Base-by-base conservation (phyloP, 768 basidiomycete genomes). In the Trametes coccinea region DNA sequence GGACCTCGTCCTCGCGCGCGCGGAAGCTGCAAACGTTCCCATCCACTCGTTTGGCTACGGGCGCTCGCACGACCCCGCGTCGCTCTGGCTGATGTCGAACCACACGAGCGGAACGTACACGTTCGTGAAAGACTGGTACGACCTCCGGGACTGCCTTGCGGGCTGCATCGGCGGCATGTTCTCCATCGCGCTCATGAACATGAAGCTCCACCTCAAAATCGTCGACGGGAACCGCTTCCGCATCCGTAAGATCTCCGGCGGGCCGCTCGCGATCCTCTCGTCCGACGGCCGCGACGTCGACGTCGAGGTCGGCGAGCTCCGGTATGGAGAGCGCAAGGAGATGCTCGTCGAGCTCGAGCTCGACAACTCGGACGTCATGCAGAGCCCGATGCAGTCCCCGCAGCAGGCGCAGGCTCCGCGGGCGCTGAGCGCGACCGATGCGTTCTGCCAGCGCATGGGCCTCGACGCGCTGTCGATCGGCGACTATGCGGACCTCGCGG, bases 41-140 rank as follows among this genome's bases (percentile, higher is more conserved):
- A 97, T 99, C 57, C 96, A 99, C 73, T 91, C 95, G 3, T 90
- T 99, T 66, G 97, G 97, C 53, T 99, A 96, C 70, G 96, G 95
- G 30, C 91, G 93, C 61, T 92, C 93, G 14, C 97, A 98, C 71
- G 97, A 98, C 73, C 97, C 97, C 16, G 93, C 93, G 13, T 96
- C 95, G 6, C 84, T 99, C 37, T 98, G 97, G 97, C 86, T 98
- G 48, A 95, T 99, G 83, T 98, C 95, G 9, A 98, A 98, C 74
- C 95, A 98, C 73, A 98, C 97, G 2, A 86, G 86, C 65, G 97
- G 97, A 29, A 97, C 95, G 31, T 98, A 98, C 77, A 98, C 95
- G 4, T 99, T 97, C 69, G 94, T 98, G 62, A 92, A 92, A 76
- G 96, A 97, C 71, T 98, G 95, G 91, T 95, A 98, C 72, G 93